Evolutionary conservation across 2,329 filamentous ascomycete species (phyloP), one percentile per base, ranked within the genome.

Genomic region (Aspergillus fijiensis): DNA sequence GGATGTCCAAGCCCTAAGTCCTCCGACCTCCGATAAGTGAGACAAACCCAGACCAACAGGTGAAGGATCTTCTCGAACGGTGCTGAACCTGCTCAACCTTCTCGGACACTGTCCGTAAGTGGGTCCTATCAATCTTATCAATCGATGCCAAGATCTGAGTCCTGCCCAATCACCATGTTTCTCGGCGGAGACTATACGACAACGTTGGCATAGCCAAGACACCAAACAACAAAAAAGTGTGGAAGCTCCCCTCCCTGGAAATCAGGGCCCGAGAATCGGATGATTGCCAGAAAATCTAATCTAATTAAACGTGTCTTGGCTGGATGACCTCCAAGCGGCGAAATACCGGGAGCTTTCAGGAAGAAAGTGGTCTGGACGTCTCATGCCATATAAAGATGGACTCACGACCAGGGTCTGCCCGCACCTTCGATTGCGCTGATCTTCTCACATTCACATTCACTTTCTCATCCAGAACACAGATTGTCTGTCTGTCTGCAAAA

Each of bases 101-200:
- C 48, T 48, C 53, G 53, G 53, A 55, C 31, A 25, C 42, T 49
- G 52, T 55, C 52, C 52, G 53, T 21, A 4, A 23, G 53, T 49
- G 53, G 53, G 27, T n/a, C 27, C 27, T 29, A 48, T 47, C 27
- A 55, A 55, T 55, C 53, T 55, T 55, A 55, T 55, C 53, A 55
- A 55, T 55, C 53, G 27, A n/a, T 25, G 25, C 47, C 25, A 5
- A n/a, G 47, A 29, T 21, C 5, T 16, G 12, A 12, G 10, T 14
- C 27, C n/a, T 33, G 27, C 10, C 53, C 53, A 55, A 55, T 50
- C n/a, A 50, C 25, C 49, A n/a, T 16, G 11, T 16, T 47, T 16
- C 27, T 23, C 19, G 33, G 42, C 53, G 47, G 42, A n/a, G 21
- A 31, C 27, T 16, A n/a, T 29, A 49, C 42, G 53, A 49, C 27